These are phyloP conservation scores for Trametes meyenii DNA, from an alignment of 768 basidiomycete genomes.

Conservation along the genomic window DNA sequence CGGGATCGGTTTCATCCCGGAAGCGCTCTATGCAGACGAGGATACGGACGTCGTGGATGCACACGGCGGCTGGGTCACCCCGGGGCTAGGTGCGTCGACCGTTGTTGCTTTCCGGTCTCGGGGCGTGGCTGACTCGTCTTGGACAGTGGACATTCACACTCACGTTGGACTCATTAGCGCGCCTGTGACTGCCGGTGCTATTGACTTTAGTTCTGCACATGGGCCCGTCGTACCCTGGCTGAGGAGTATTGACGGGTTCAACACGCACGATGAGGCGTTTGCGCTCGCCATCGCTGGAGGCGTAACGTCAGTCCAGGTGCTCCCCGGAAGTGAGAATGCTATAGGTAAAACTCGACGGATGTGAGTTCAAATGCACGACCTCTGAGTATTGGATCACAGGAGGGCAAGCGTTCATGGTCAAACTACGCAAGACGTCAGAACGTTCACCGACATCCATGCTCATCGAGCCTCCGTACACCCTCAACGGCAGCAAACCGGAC, in stretches of 20 bases:
- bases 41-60: conserved; percentile 62
- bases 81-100: conserved; percentile 52
- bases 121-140: background rate
- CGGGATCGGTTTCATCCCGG: conserved; percentile 56
- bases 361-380: background rate
- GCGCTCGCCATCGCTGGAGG: conserved; percentile 81
- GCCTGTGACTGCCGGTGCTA: conserved; percentile 53
- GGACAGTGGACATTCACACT: conserved; percentile 50
- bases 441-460: conserved; percentile 81
- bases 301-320: conserved; percentile 80
- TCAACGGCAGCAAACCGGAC: conserved; percentile 50
- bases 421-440: conserved; percentile 76
- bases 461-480: conserved; percentile 75
- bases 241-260: conserved; percentile 80
- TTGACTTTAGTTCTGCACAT: conserved; percentile 57
- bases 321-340: conserved; percentile 76
- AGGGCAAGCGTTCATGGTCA: conserved; percentile 87
- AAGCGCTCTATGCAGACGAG: conserved; percentile 35
- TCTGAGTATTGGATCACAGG: conserved; percentile 43
- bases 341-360: conserved; percentile 52
- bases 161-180: conserved; percentile 74
- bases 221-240: conserved; percentile 79
- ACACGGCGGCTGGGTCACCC: conserved; percentile 66
- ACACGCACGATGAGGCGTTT: conserved; percentile 82
- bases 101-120: conserved; percentile 19